phyloP scores from a whole-genome alignment of 148 eudicot species.

The Camellia lanceoleosa region DNA sequence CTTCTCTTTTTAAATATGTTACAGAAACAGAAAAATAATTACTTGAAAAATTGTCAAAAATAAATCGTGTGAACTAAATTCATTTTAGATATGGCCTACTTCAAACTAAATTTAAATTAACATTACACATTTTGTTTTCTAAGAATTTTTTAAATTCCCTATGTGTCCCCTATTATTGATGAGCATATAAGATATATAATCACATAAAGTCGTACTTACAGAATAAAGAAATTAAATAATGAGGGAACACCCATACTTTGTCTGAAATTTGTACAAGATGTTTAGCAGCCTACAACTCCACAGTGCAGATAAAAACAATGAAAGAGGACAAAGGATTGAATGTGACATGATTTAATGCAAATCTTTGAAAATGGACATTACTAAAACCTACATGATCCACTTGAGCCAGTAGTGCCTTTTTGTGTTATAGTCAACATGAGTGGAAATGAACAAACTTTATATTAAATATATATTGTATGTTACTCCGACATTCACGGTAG shows the following conservation, averaged over 20 bases:
- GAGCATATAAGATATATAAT: too few species aligned
- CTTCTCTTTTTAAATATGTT: too few species aligned
- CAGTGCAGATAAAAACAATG: neutral
- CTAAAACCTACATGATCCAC: conserved; percentile 4
- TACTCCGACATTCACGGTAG: conserved; percentile 25
- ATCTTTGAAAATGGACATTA: neutral
- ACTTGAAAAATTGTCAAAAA: too few species aligned
- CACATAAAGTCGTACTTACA: too few species aligned
- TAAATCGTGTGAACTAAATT: too few species aligned
- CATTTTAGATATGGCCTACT: too few species aligned
- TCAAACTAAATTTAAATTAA: too few species aligned
- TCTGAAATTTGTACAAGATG: neutral
- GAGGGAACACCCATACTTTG: neutral
- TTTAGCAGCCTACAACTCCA: neutral
- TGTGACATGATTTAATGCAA: neutral
- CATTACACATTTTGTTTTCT: too few species aligned
- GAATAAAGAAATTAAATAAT: neutral
- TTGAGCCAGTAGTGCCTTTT: neutral
- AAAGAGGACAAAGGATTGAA: neutral
- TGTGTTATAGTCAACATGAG: conserved; percentile 14
- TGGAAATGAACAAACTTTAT: conserved; percentile 10
- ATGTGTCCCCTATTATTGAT: too few species aligned
- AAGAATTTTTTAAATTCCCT: too few species aligned
- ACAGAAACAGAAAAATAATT: too few species aligned
- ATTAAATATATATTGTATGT: neutral